phyloP scores from a whole-genome alignment of 139 green algal species.

The Haematococcus lacustris region DNA sequence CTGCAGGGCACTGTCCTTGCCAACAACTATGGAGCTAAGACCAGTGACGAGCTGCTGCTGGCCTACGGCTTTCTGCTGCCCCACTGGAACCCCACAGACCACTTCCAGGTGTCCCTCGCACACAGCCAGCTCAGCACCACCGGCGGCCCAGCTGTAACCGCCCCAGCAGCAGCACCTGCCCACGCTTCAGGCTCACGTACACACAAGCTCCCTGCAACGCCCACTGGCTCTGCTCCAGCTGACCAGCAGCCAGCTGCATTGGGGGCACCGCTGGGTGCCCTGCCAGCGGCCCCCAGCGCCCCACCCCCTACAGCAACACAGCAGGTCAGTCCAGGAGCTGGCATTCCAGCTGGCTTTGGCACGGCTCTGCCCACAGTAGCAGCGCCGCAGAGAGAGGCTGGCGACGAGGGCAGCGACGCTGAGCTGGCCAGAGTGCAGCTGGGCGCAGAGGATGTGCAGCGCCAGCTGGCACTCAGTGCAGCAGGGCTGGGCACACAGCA shows the following conservation, averaged over 20 bases:
- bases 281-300: too few relatives aligned
- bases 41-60: conserved; percentile 50
- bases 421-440: too few relatives aligned
- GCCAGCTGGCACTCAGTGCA: conserved; percentile 9
- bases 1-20: conserved; percentile 24
- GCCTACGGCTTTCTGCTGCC: conserved; percentile 47
- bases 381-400: too few relatives aligned
- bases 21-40: conserved; percentile 53
- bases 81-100: conserved; percentile 28
- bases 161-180: background rate
- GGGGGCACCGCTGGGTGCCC: too few relatives aligned
- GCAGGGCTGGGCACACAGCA: conserved; percentile 6
- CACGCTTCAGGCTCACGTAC: background rate
- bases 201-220: background rate
- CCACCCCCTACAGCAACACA: too few relatives aligned
- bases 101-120: conserved; percentile 24
- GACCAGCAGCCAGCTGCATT: too few relatives aligned
- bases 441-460: conserved; percentile 19
- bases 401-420: too few relatives aligned
- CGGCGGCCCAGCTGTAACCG: background rate
- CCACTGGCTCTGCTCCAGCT: too few relatives aligned
- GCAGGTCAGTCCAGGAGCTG: too few relatives aligned
- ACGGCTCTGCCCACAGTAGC: too few relatives aligned
- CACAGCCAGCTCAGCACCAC: background rate
- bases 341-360: too few relatives aligned